Evolutionary conservation across 257 asterid species (phyloP).

Genomic region (Solanum clarkiae): DNA sequence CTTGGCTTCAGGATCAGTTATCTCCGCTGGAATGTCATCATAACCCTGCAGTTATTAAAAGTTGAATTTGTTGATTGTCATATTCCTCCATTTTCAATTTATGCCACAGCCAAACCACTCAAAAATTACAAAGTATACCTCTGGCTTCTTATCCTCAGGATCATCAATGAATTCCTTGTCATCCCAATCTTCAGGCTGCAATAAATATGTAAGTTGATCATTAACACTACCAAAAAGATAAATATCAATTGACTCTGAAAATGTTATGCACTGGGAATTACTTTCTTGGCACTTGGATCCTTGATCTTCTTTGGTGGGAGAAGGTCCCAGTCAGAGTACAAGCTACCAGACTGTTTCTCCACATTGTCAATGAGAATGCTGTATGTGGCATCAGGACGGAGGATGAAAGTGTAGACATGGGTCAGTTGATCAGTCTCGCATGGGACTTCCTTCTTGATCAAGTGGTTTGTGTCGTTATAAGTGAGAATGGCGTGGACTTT

Average conservation of each 20-base stretch:
- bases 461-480: conserved; percentile 51
- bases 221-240: not conserved
- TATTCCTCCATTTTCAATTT: not conserved
- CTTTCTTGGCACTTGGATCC: conserved; percentile 96
- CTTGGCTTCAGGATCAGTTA: conserved; percentile 83
- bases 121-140: conserved; percentile 22
- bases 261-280: conserved; percentile 10
- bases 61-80: not conserved
- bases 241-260: not conserved
- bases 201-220: not conserved
- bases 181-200: conserved; percentile 99
- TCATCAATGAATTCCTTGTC: conserved; percentile 85
- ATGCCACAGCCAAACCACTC: not conserved
- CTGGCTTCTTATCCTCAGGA: conserved; percentile 97
- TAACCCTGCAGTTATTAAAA: conserved; percentile 46
- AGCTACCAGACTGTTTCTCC: conserved; percentile 90
- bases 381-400: conserved; percentile 95
- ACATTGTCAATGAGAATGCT: conserved; percentile 80
- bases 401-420: conserved; percentile 86
- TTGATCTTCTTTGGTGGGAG: conserved; percentile 80
- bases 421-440: conserved; percentile 96
- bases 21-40: conserved; percentile 88
- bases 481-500: conserved; percentile 89
- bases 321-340: conserved; percentile 90
- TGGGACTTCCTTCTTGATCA: conserved; percentile 87